phyloP scores from a whole-genome alignment of 2,329 filamentous ascomycete genomes.

The Talaromyces verruculosus region DNA sequence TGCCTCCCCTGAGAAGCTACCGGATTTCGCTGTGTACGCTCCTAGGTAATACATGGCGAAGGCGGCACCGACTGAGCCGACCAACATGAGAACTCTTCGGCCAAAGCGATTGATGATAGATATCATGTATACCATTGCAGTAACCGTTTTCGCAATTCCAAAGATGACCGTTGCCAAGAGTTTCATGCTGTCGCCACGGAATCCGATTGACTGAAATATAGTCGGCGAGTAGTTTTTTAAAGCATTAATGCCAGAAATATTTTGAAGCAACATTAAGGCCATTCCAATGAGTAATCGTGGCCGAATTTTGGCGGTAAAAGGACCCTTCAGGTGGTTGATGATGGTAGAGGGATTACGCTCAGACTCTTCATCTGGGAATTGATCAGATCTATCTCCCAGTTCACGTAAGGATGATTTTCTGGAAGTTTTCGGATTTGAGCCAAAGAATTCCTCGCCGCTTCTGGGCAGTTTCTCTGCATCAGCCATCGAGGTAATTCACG shows the following conservation, averaged over 20 bases:
- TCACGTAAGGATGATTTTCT: constrained; percentile 55
- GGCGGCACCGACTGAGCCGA: constrained; percentile 64
- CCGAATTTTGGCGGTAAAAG: constrained; percentile 57
- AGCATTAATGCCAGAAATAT: constrained; percentile 57
- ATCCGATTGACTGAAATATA: constrained; percentile 66
- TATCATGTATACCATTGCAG: constrained; percentile 64
- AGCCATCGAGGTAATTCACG: constrained; percentile 68
- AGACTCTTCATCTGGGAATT: constrained; percentile 33
- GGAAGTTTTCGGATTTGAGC: constrained; percentile 58
- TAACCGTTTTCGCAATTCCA: constrained; percentile 67
- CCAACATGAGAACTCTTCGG: constrained; percentile 61
- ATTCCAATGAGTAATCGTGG: constrained; percentile 57
- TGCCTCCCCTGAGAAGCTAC: constrained; percentile 37
- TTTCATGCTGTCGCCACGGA: constrained; percentile 56
- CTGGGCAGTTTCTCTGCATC: constrained; percentile 67
- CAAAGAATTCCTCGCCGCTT: constrained; percentile 60
- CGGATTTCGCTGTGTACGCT: constrained; percentile 50
- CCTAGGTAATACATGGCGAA: constrained; percentile 68
- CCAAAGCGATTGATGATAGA: constrained; percentile 70
- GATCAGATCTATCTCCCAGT: constrained; percentile 62
- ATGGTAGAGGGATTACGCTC: background rate
- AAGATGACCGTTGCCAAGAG: constrained; percentile 74
- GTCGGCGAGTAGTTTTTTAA: constrained; percentile 69
- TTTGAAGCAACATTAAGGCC: constrained; percentile 55
- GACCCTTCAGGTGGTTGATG: constrained; percentile 43